A percentile compares a stretch with the other conserved stretches of the same genome.
phyloP scores from a whole-genome alignment of 768 basidiomycete species.

The Russula abietina region DNA sequence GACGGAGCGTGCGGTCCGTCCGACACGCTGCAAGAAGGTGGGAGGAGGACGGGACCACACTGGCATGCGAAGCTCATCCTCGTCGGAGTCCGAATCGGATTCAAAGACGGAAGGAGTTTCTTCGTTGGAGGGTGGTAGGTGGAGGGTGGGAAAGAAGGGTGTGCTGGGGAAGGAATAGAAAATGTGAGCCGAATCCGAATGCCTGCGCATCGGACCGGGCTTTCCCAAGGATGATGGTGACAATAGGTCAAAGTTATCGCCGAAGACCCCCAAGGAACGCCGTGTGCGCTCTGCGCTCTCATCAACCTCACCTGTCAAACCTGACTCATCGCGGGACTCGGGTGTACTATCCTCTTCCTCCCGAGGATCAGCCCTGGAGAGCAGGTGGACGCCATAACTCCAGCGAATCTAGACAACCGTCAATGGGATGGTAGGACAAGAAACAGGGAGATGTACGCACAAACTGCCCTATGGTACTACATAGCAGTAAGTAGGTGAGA shows the following conservation, averaged over 20 bases:
- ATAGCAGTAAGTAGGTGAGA: conserved; percentile 83
- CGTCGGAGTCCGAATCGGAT: conserved; percentile 26
- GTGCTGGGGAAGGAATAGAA: conserved; percentile 67
- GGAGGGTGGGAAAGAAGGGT: conserved; percentile 25
- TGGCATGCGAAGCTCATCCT: conserved; percentile 25
- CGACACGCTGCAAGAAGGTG: conserved; percentile 29
- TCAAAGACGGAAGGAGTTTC: conserved; percentile 18
- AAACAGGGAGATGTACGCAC: conserved; percentile 38
- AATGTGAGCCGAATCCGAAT: conserved; percentile 38
- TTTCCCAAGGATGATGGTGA: not conserved
- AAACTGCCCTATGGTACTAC: conserved; percentile 94
- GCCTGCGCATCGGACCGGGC: conserved; percentile 12
- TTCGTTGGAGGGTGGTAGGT: conserved; percentile 8
- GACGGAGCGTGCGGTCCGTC: conserved; percentile 28
- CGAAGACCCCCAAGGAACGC: not conserved
- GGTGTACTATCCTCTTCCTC: conserved; percentile 30
- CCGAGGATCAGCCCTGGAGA: conserved; percentile 50
- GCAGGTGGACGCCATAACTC: conserved; percentile 84
- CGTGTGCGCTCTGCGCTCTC: not conserved
- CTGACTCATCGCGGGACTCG: not conserved
- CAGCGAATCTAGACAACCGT: conserved; percentile 61
- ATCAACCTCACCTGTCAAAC: not conserved
- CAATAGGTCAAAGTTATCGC: not conserved
- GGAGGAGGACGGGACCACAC: conserved; percentile 26
- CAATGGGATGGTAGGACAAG: not conserved